Evolutionary conservation across 169 alveolate species (phyloP).

Genomic region (Amoebophrya sp.): DNA sequence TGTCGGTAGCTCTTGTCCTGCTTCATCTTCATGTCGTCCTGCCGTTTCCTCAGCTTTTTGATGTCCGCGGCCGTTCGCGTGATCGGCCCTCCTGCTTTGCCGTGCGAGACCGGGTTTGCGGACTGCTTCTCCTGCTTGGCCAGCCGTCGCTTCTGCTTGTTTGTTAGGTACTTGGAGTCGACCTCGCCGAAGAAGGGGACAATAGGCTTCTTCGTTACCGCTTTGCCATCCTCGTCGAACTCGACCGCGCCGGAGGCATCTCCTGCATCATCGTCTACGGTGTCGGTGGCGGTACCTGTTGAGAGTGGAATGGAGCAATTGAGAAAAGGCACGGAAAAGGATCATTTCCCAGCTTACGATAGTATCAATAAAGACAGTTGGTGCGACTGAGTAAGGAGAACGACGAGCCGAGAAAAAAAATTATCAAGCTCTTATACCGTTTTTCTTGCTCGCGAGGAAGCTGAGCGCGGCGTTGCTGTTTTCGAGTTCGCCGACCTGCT

Average conservation of each 20-base stretch:
- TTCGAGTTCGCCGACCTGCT: neutral
- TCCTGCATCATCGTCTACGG: too few relatives aligned
- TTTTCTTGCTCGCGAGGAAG: slow-evolving; percentile 16
- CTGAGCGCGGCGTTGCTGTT: neutral
- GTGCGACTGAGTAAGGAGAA: too few relatives aligned
- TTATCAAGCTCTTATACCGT: neutral
- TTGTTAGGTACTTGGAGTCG: neutral
- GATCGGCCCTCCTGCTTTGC: neutral
- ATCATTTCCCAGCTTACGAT: too few relatives aligned
- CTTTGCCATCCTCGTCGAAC: neutral
- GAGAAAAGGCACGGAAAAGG: too few relatives aligned
- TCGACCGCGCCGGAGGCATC: neutral
- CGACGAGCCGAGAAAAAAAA: too few relatives aligned
- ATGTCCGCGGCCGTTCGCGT: neutral
- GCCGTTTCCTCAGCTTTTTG: neutral
- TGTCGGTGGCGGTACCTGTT: too few relatives aligned
- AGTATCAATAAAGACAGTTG: too few relatives aligned
- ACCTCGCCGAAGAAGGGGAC: slow-evolving; percentile 18
- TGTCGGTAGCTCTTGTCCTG: neutral
- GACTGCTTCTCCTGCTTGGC: neutral
- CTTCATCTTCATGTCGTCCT: neutral
- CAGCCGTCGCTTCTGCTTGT: slow-evolving; percentile 3
- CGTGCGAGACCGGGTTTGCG: slow-evolving; percentile 13
- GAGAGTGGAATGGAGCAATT: too few relatives aligned
- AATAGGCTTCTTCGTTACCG: neutral